A percentile compares a stretch with the other conserved stretches of the same genome.
Evolutionary conservation across 768 basidiomycete species (phyloP).

Genomic region (Leccinum disarticulatum): DNA sequence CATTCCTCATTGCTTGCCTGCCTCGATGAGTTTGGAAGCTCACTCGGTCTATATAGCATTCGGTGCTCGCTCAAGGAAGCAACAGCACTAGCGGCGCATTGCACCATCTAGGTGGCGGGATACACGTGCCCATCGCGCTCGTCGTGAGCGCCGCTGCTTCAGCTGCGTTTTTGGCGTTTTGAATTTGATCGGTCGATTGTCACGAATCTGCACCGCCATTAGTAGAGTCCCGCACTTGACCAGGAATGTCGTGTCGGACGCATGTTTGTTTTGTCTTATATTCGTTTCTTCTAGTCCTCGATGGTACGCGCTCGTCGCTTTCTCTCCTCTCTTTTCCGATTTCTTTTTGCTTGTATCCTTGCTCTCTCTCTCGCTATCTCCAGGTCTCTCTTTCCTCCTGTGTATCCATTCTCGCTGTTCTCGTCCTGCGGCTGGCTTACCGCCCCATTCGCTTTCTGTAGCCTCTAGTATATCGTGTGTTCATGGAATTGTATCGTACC

Average conservation of each 20-base stretch:
- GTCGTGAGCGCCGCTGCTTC: constrained; percentile 6
- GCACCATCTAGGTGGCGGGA: constrained; percentile 6
- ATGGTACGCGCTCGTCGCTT: not conserved
- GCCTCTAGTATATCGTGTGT: too few species aligned
- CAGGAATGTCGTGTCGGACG: not conserved
- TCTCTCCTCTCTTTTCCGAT: not conserved
- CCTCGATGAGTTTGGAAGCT: not conserved
- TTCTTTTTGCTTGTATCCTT: not conserved
- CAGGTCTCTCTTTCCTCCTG: too few species aligned
- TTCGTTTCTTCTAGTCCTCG: not conserved
- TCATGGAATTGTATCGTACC: too few species aligned
- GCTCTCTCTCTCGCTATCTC: not conserved
- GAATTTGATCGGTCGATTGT: not conserved
- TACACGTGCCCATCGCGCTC: constrained; percentile 3
- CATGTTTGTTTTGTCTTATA: not conserved
- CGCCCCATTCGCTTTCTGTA: too few species aligned
- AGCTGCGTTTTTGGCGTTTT: not conserved
- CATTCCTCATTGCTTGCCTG: not conserved
- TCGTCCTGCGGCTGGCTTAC: too few species aligned
- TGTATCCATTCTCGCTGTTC: too few species aligned
- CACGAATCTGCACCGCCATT: not conserved
- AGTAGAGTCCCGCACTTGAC: not conserved
- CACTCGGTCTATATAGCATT: not conserved
- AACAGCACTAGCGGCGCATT: constrained; percentile 14
- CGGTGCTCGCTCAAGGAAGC: not conserved